Percentiles rank a stretch among this genome's conserved stretches.
phyloP scores from a whole-genome alignment of 2,329 filamentous ascomycete genomes.

The Alternaria arbusti region DNA sequence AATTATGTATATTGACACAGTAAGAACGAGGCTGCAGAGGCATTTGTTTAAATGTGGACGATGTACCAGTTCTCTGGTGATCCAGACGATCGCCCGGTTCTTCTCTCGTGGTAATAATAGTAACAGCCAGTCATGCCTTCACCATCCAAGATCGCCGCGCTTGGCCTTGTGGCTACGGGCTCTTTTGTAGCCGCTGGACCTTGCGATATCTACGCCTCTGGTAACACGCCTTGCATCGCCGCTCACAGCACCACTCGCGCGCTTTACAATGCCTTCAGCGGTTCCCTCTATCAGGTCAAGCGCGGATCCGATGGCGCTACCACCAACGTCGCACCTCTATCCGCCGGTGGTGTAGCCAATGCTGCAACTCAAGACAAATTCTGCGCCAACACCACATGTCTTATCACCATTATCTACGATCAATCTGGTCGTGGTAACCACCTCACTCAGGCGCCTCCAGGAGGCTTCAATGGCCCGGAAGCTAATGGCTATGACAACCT shows the following conservation, averaged over 20 bases:
- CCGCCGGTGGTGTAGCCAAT: constrained; percentile 68
- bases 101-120: neutral
- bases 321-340: constrained; percentile 57
- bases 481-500: constrained; percentile 65
- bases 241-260: constrained; percentile 71
- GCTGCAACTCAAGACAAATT: constrained; percentile 67
- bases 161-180: constrained; percentile 17
- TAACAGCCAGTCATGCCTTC: constrained; percentile 11
- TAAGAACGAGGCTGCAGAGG: neutral
- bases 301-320: constrained; percentile 61
- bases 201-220: constrained; percentile 67
- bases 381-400: constrained; percentile 65
- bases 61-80: neutral
- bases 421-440: constrained; percentile 69
- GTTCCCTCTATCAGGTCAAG: constrained; percentile 65
- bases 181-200: constrained; percentile 56
- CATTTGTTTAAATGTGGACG: neutral
- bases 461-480: constrained; percentile 64
- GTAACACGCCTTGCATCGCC: constrained; percentile 67
- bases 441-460: constrained; percentile 66
- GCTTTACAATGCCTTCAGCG: constrained; percentile 61
- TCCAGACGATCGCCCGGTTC: neutral
- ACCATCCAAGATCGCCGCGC: constrained; percentile 12
- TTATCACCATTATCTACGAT: constrained; percentile 70
- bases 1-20: neutral